Base-by-base conservation (phyloP, 2,329 filamentous ascomycete species). In the Colletotrichum sansevieriae region DNA sequence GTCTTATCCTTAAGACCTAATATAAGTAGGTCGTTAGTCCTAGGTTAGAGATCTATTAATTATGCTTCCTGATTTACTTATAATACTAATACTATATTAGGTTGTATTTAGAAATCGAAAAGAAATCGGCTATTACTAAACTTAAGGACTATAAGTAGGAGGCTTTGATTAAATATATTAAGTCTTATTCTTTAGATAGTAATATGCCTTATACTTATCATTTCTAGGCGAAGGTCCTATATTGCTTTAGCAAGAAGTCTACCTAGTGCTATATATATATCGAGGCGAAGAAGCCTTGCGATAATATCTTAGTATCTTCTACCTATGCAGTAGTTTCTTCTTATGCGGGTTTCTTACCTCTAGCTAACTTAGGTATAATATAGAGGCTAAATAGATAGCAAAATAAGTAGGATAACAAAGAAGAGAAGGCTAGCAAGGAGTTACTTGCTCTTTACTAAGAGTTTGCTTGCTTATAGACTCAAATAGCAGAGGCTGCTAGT, bases 181-280 rank as follows among this genome's bases (percentile, higher is more conserved):
- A 22, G 15, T 46, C 55, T 46, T n/a, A 37, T 37, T 37, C 33
- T 10, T 10, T 37, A 37, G 33, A 6, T 13, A 18, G 33, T 25
- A n/a, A 33, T 46, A 58, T 58, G n/a, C 52, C 33, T 39, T 55
- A 15, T 55, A 55, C 33, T 20, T 33, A 18, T 11, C 41, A n/a
- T 22, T 58, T 58, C 13, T 9, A 11, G 15, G 11, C 35, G 2
- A 58, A 58, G 25, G 4, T 9, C 5, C 7, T 13, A 1, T 58
- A 18, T 20, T 8, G 20, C 3, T 44, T 58, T 9, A 13, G 20
- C 10, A 6, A 58, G 11, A 22, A 39, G 9, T 8, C 22, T 1
- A 44, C 33, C 10, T 10, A 11, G 1, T 58, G 10, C 33, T 11
- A 58, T 8, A 39, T 22, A 3, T 58, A 13, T 18, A 58, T 44